Conservation (phyloP, 257 asterid genomes). For the Sherardia arvensis region DNA sequence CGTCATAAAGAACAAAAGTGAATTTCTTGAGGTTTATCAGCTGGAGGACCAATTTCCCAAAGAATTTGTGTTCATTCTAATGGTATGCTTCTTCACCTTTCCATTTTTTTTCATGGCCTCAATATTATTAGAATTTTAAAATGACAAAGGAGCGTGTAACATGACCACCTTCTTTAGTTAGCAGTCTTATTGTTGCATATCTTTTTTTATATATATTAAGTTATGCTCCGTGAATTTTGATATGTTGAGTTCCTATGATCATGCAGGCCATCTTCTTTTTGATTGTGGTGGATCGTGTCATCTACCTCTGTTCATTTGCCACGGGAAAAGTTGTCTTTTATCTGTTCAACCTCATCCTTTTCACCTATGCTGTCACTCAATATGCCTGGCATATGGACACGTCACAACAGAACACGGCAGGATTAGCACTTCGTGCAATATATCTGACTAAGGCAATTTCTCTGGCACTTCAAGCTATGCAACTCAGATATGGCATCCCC, state of each 20-base stretch:
- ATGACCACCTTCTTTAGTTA: neutral
- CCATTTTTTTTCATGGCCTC: neutral
- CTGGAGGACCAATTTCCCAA: constrained; percentile 98
- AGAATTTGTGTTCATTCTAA: constrained; percentile 77
- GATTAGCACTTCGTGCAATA: constrained; percentile 84
- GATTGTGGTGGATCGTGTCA: constrained; percentile 91
- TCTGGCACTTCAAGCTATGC: constrained; percentile 86
- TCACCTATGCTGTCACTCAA: constrained; percentile 66
- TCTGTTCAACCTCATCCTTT: constrained; percentile 74
- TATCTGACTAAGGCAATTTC: constrained; percentile 87
- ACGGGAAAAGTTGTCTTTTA: constrained; percentile 83
- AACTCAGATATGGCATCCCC: constrained; percentile 86
- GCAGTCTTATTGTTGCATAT: neutral
- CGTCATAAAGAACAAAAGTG: constrained; percentile 78
- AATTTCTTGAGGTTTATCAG: constrained; percentile 91
- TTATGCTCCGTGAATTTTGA: constrained; percentile 10
- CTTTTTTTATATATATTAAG: neutral
- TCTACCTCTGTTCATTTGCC: constrained; percentile 91
- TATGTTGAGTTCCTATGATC: constrained; percentile 20
- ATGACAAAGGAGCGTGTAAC: neutral
- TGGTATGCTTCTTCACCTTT: constrained; percentile 45
- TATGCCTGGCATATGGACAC: constrained; percentile 85
- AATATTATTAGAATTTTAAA: neutral
- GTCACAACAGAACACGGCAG: constrained; percentile 67
- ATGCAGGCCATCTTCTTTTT: constrained; percentile 90